phyloP scores from a whole-genome alignment of 257 asterid species.

The Solanum okadae region DNA sequence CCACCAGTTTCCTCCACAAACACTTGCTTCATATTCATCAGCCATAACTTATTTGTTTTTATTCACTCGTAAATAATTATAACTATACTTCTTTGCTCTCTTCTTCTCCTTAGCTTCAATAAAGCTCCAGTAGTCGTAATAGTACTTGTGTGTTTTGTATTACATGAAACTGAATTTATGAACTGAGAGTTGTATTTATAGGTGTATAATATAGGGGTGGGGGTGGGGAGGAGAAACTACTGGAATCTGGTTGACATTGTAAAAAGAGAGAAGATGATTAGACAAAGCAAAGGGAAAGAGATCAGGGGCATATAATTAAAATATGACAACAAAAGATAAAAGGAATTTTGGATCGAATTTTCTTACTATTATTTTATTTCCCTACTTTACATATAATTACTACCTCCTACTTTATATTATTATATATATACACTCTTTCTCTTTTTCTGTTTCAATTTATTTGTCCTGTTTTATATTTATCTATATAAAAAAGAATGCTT shows the following conservation, averaged over 20 bases:
- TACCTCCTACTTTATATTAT: not conserved
- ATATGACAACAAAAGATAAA: slow-evolving; percentile 1
- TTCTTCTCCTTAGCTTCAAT: not conserved
- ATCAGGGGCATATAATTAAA: slow-evolving; percentile 1
- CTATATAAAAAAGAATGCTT: not conserved
- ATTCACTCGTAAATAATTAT: not conserved
- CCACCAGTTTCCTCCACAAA: slow-evolving; percentile 67
- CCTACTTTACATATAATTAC: slow-evolving; percentile 1
- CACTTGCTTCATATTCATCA: slow-evolving; percentile 50
- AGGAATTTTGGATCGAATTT: slow-evolving; percentile 11
- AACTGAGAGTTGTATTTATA: slow-evolving; percentile 1
- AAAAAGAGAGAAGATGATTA: slow-evolving; percentile 8
- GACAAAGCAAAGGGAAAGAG: slow-evolving; percentile 7
- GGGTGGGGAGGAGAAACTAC: slow-evolving; percentile 16
- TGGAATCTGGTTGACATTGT: slow-evolving; percentile 45
- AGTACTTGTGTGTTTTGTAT: not conserved
- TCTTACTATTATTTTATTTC: not conserved
- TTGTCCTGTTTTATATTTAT: no score
- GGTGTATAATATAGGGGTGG: slow-evolving; percentile 12
- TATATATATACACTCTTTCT: not conserved
- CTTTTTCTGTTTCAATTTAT: no score
- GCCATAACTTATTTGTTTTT: slow-evolving; percentile 19
- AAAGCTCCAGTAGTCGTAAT: not conserved
- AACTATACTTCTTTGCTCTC: not conserved
- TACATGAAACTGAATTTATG: slow-evolving; percentile 22